Evolutionary conservation across 2,329 filamentous ascomycete genomes (phyloP).

Genomic region (Teratosphaeria zuluensis): DNA sequence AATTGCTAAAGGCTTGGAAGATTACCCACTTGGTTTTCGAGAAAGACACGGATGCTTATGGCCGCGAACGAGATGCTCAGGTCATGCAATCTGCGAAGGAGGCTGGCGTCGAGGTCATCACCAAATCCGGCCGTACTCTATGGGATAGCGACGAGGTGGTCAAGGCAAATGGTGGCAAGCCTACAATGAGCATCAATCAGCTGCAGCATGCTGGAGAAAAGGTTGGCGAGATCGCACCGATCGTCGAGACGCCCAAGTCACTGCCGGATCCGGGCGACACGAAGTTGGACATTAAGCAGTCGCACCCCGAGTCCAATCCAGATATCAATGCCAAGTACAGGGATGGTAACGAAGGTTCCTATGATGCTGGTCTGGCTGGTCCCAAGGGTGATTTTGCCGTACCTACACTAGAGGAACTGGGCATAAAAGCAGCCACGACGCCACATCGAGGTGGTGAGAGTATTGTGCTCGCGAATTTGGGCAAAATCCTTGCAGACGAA

Average conservation of each 20-base stretch:
- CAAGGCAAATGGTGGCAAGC: conserved; percentile 54
- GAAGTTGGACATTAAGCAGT: conserved; percentile 47
- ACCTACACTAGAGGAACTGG: conserved; percentile 63
- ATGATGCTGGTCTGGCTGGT: conserved; percentile 49
- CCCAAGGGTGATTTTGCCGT: conserved; percentile 59
- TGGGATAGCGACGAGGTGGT: conserved; percentile 66
- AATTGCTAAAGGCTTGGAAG: conserved; percentile 63
- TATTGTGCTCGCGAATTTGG: conserved; percentile 49
- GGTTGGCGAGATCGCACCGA: conserved; percentile 51
- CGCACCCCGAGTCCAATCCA: conserved; percentile 39
- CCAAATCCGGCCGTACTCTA: conserved; percentile 55
- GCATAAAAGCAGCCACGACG: conserved; percentile 54
- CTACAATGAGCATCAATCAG: conserved; percentile 65
- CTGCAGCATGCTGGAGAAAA: conserved; percentile 53
- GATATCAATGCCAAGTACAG: conserved; percentile 55
- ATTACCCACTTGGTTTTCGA: conserved; percentile 71
- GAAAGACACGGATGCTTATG: conserved; percentile 68
- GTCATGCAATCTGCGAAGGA: conserved; percentile 51
- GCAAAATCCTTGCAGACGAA: conserved; percentile 53
- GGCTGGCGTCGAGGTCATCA: conserved; percentile 60
- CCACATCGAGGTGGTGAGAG: conserved; percentile 64
- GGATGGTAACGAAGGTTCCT: conserved; percentile 46
- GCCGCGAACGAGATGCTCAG: conserved; percentile 50
- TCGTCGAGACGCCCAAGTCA: conserved; percentile 48
- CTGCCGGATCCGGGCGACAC: conserved; percentile 59